Evolutionary conservation across 1,284 basidiomycete species (phyloP).

Genomic region (Rhodotorula glutinis): DNA sequence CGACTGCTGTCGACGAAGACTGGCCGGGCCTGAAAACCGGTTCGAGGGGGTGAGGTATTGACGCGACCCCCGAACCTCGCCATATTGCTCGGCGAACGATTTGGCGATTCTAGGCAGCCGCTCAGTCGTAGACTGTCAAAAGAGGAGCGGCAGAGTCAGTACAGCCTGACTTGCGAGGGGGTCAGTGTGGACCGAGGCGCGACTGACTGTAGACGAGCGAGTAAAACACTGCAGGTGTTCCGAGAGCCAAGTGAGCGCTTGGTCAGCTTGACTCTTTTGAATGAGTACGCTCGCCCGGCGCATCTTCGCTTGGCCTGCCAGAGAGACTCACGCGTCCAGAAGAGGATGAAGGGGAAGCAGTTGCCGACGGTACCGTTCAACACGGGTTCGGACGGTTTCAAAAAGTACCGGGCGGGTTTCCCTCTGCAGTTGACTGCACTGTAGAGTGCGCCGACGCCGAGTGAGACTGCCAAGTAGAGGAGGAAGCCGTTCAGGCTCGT

Average conservation of each 20-base stretch:
- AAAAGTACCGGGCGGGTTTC: constrained; percentile 55
- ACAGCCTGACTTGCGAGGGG: neutral
- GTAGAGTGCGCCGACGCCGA: constrained; percentile 43
- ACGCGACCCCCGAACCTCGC: neutral
- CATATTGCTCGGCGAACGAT: too few species aligned
- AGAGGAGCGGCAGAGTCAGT: neutral
- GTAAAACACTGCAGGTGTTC: constrained; percentile 28
- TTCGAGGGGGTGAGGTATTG: too few species aligned
- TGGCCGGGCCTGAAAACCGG: too few species aligned
- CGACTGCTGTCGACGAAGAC: too few species aligned
- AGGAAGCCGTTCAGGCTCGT: constrained; percentile 76
- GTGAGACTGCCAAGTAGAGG: constrained; percentile 58
- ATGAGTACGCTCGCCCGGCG: too few species aligned
- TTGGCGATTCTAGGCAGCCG: too few species aligned
- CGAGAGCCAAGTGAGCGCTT: too few species aligned
- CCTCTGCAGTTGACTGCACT: constrained; percentile 48
- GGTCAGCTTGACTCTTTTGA: too few species aligned
- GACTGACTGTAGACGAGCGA: constrained; percentile 32
- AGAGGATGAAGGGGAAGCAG: constrained; percentile 34
- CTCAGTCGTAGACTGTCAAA: constrained; percentile 12
- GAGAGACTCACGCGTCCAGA: constrained; percentile 32
- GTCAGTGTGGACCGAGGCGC: neutral
- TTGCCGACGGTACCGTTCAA: constrained; percentile 29
- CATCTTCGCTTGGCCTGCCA: too few species aligned
- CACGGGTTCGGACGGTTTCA: constrained; percentile 48